These are phyloP conservation scores for Puccinia horiana DNA, from an alignment of 1,284 basidiomycete species.

Conservation along the genomic window DNA sequence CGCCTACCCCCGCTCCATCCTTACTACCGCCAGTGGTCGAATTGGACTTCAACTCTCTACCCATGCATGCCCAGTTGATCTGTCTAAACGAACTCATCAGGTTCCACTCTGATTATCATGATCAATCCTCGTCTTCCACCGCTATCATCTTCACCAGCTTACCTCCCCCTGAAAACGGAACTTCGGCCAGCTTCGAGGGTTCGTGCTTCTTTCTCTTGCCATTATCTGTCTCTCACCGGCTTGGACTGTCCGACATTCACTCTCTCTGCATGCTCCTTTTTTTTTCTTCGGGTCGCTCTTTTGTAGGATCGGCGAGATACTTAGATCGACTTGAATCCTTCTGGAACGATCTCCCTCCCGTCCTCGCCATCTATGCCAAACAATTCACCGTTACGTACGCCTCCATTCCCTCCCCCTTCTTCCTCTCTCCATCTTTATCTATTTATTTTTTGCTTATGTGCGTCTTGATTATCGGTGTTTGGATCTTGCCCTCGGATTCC, in stretches of 20 bases:
- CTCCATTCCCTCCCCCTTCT: not conserved
- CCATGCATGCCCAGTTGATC: slow-evolving; percentile 44
- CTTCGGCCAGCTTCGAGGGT: slow-evolving; percentile 38
- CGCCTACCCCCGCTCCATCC: not conserved
- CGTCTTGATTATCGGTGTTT: not conserved
- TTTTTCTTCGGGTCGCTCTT: not conserved
- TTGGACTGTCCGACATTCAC: not conserved
- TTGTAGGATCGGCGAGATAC: slow-evolving; percentile 32
- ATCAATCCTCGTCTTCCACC: not conserved
- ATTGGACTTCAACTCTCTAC: slow-evolving; percentile 45
- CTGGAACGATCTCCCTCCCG: slow-evolving; percentile 36
- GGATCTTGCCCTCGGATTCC: too few relatives aligned
- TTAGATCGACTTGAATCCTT: slow-evolving; percentile 38
- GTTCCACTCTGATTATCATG: slow-evolving; percentile 21
- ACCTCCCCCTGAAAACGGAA: slow-evolving; percentile 40
- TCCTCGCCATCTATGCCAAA: slow-evolving; percentile 46
- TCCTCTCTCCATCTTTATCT: not conserved
- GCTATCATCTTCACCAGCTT: slow-evolving; percentile 45
- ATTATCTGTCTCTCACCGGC: not conserved
- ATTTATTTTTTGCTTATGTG: not conserved
- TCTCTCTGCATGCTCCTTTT: not conserved
- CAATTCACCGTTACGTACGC: slow-evolving; percentile 43
- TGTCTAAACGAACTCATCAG: slow-evolving; percentile 44
- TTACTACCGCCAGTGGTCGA: slow-evolving; percentile 30
- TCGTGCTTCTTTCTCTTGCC: not conserved